A percentile compares a stretch with the other conserved stretches of the same genome.
These are phyloP conservation scores for Aspergillus hancockii DNA, from an alignment of 495 filamentous ascomycete genomes.

Conservation along the genomic window DNA sequence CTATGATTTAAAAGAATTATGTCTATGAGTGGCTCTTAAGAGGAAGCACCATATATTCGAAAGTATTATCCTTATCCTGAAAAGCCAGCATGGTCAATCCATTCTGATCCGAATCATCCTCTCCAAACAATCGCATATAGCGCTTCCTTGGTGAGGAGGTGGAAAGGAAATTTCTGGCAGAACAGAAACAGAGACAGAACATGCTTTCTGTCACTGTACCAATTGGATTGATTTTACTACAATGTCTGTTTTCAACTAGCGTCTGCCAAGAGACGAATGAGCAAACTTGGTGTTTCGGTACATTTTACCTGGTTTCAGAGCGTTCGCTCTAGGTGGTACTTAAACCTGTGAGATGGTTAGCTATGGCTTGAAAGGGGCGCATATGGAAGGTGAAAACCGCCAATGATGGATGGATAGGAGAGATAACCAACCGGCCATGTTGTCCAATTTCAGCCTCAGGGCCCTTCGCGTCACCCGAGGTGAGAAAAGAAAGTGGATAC, in stretches of 20 bases:
- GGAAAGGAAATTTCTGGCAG: slow-evolving; percentile 20
- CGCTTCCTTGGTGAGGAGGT: slow-evolving; percentile 40
- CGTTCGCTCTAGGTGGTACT: not conserved
- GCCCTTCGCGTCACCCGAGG: not conserved
- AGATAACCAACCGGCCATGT: not conserved
- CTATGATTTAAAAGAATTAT: not conserved
- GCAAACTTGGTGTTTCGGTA: not conserved
- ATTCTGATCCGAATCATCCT: slow-evolving; percentile 28
- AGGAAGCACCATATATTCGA: no score
- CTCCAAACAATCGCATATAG: slow-evolving; percentile 48
- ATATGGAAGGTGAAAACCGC: not conserved
- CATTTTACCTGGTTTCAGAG: not conserved
- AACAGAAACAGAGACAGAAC: slow-evolving; percentile 11
- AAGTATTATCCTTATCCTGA: no score
- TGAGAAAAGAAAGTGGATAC: not conserved
- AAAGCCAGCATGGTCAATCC: no score
- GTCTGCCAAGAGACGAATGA: slow-evolving; percentile 7
- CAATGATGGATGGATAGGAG: not conserved
- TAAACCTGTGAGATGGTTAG: not conserved
- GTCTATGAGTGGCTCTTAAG: not conserved
- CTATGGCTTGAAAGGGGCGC: not conserved
- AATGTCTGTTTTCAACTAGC: slow-evolving; percentile 7
- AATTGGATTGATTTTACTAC: slow-evolving; percentile 18
- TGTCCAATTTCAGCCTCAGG: not conserved
- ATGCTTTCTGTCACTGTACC: slow-evolving; percentile 17